Base-by-base conservation (phyloP, 75 land plant species). In the Picea glauca region DNA sequence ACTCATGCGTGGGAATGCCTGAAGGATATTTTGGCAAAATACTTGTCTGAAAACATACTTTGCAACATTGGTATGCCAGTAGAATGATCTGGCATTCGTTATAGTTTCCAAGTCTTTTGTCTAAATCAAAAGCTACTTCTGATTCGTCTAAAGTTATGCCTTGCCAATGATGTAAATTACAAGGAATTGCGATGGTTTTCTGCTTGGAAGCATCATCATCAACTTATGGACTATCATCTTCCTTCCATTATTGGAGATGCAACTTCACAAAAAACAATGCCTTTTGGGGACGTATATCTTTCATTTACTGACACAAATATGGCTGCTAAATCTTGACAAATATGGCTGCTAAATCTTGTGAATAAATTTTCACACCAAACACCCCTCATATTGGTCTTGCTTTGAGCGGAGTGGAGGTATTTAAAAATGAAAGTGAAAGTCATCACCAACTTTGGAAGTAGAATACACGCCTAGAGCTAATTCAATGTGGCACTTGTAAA, bases 111-210 rank as follows among this genome's bases (percentile, higher is more conserved):
- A 77, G 94, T 95, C 56, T 83, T 95, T 26, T 97, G 99, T 80
- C 85, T 93, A 13, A 86, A 97, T 82, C 76, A 98, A 26, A 88
- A 80, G 61, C 93, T 97, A 66, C 79, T 94, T 18, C 88, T 97
- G 88, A 94, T 97, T 54, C 91, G 99, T 20, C 99, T 98, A 31
- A 97, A 97, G 80, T 85, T 92, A 86, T 89, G 82, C 84, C 91
- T 97, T 78, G 99, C 99, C 68, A 95, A 95, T 83, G 96, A 95
- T 85, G 99, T 98, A 13, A 97, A 97, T 79, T 97, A 97, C 80
- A 84, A 98, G 68, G 99, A 97, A 63, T 81, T 91, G 21, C 78
- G 99, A 43, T 95, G 99, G 99, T 97, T 97, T 80, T 90, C 99
- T 20, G 82, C 99, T 11, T 97, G 98, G 99, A 94, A 88, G 77